Evolutionary conservation across 805 yeast genomes (phyloP), one percentile per base, ranked within the genome.

Genomic region (Clavispora santaluciae): DNA sequence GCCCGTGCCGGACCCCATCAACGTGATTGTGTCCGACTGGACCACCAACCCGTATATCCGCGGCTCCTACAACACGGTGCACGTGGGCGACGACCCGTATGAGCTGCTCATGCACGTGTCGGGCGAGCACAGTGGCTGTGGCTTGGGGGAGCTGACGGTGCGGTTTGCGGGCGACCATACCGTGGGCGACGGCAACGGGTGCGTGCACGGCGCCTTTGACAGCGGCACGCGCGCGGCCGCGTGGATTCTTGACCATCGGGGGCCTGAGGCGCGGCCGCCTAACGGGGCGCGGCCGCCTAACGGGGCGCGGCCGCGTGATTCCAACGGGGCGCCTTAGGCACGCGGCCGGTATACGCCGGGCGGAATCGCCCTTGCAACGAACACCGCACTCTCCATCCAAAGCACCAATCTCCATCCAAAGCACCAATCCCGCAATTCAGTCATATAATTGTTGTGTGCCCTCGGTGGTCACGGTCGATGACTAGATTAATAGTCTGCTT

Each of bases 131-230:
- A 60, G 56, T 6, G 54, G 53, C 5, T 38, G 50, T 13, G 63
- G 63, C 4, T 48, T 64, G 29, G 86, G 88, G 0, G 79, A 72
- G 10, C 51, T 59, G 3, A 67, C 70, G 7, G 63, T 89, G 2
- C 68, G 95, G 33, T 89, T 89, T 68, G 96, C 96, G 0, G 96
- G 96, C 6, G 96, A 89, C 56, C 96, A 89, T 58, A 84, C 96
- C 0, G 78, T 80, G 17, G 63, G 78, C 50, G 95, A 87, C 49
- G 96, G 95, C 6, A 84, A 88, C 12, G 96, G 96, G 0, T 89
- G 95, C 51, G 93, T 84, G 5, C 95, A 89, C 57, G 96, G 95
- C 0, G 96, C 96, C 0, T 87, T 86, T 78, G 66, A 69, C 45
- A 83, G 91, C 53, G 96, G 91, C 1, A 55, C 53, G 36, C 65